Percentiles rank a stretch among this genome's conserved stretches.
These are phyloP conservation scores for Oryza punctata DNA, from an alignment of 176 grass and related monocot genomes.

Conservation along the genomic window DNA sequence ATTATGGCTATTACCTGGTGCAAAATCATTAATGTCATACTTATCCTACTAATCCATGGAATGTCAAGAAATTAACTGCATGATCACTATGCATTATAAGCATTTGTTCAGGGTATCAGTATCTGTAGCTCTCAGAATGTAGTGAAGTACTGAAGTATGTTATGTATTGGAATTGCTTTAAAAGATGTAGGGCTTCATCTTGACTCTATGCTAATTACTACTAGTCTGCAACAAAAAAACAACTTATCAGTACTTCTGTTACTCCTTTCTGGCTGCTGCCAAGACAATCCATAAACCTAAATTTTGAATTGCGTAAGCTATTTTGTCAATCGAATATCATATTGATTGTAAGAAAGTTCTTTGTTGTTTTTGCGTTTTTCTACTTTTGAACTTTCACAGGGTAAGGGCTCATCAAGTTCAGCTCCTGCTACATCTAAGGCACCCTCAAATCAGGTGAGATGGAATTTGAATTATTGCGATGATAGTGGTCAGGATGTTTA, in stretches of 20 bases:
- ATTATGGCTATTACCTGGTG: slow-evolving; percentile 1
- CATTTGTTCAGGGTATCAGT: slow-evolving; percentile 9
- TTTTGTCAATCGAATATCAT: background rate
- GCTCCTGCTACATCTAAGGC: slow-evolving; percentile 48
- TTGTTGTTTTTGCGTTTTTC: slow-evolving; percentile 9
- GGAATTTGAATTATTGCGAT: slow-evolving; percentile 7
- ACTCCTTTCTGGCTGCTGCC: background rate
- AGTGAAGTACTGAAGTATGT: background rate
- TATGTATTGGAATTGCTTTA: slow-evolving; percentile 18
- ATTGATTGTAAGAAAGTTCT: background rate
- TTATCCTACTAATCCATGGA: background rate
- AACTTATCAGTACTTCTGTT: background rate
- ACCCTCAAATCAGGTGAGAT: slow-evolving; percentile 57
- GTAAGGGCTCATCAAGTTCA: slow-evolving; percentile 71
- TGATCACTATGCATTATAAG: background rate
- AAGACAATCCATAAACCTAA: background rate
- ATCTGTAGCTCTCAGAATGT: background rate
- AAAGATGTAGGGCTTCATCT: slow-evolving; percentile 15
- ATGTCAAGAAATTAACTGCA: background rate
- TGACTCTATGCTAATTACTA: background rate
- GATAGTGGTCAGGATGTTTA: background rate
- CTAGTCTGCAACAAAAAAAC: background rate
- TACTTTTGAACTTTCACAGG: slow-evolving; percentile 50
- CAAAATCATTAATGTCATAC: slow-evolving; percentile 9
- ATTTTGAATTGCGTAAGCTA: slow-evolving; percentile 13